Conservation (phyloP, 2,329 filamentous ascomycete genomes). For the Trichoderma cornu-damae region DNA sequence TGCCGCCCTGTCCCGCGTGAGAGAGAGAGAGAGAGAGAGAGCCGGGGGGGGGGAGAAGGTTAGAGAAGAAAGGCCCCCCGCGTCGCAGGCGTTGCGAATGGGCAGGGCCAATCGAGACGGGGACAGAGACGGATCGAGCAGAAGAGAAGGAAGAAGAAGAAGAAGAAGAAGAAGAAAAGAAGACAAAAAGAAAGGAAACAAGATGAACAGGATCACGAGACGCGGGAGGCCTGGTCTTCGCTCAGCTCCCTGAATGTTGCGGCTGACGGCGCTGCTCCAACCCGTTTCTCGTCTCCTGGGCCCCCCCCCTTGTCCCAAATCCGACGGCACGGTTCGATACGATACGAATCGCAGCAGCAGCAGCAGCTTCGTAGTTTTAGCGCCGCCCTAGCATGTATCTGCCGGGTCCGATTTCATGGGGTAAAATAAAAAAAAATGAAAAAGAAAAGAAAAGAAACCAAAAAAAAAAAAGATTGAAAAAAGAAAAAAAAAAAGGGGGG, state of each 20-base stretch:
- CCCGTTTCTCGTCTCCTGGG: background rate
- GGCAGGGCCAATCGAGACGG: background rate
- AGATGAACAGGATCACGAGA: constrained; percentile 14
- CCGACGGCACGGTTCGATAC: constrained; percentile 8
- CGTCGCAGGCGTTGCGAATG: background rate
- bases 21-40: background rate
- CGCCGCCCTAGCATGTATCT: background rate
- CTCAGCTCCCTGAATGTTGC: constrained; percentile 12
- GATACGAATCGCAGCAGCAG: background rate
- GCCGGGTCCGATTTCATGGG: background rate
- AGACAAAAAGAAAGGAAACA: background rate
- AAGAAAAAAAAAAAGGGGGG: no score
- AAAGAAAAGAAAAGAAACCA: no score
- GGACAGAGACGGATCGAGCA: background rate
- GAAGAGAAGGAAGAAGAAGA: background rate
- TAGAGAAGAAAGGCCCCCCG: no score
- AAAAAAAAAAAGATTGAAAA: no score
- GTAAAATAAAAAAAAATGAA: no score
- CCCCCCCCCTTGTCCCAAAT: background rate
- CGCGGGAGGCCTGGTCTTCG: background rate
- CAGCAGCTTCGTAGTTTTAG: background rate
- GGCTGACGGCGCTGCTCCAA: background rate
- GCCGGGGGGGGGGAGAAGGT: no score
- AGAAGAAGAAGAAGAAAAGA: background rate
- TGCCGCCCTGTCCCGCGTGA: background rate